Conservation (phyloP, 768 basidiomycete genomes). For the Mycena sanguinolenta region DNA sequence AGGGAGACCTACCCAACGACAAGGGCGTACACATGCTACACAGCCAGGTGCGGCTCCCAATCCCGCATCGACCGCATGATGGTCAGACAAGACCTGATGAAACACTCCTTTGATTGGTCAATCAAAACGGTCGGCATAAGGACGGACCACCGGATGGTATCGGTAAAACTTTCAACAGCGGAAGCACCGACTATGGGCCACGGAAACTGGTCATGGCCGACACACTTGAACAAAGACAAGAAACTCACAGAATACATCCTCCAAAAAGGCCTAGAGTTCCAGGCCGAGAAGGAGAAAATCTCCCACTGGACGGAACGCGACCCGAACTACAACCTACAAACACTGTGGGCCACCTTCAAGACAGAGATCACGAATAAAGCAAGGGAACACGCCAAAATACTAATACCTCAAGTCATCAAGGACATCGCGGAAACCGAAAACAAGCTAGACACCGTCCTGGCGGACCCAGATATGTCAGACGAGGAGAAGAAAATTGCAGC, state of each 20-base stretch:
- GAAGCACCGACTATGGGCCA: background rate
- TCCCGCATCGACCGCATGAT: background rate
- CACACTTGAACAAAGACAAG: background rate
- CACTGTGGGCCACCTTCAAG: background rate
- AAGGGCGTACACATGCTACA: background rate
- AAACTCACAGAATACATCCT: background rate
- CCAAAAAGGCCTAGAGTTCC: background rate
- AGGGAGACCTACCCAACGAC: slow-evolving; percentile 18
- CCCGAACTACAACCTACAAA: background rate
- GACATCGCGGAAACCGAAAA: no score
- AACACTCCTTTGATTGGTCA: background rate
- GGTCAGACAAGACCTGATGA: background rate
- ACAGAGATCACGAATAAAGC: background rate
- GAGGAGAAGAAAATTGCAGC: no score
- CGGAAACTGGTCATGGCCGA: background rate
- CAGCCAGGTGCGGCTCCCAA: background rate
- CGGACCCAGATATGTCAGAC: no score
- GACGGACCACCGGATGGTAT: background rate
- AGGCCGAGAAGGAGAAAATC: no score
- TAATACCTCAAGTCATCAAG: background rate
- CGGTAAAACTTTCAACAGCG: background rate
- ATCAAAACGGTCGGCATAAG: background rate
- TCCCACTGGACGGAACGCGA: no score
- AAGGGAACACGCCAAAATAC: background rate
- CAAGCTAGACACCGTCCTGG: no score